Evolutionary conservation across 2,329 filamentous ascomycete genomes (phyloP).

Genomic region (Fonsecaea nubica): DNA sequence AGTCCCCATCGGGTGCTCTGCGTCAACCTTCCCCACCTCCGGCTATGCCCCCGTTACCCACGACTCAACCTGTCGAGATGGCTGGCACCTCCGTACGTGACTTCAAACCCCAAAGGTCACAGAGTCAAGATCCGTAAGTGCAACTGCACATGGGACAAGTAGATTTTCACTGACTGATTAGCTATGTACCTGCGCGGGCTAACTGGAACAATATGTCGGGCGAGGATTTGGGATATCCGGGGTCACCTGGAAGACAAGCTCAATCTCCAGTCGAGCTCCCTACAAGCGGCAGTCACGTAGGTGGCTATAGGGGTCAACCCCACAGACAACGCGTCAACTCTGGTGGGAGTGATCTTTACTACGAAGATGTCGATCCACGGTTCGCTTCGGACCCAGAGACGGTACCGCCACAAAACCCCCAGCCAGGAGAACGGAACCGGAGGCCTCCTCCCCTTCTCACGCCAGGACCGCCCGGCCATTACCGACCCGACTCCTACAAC

Average conservation of each 20-base stretch:
- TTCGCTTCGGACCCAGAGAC: slow-evolving; percentile 65
- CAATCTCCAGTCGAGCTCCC: slow-evolving; percentile 50
- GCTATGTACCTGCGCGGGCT: slow-evolving; percentile 55
- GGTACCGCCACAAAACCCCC: slow-evolving; percentile 39
- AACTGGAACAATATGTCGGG: slow-evolving; percentile 44
- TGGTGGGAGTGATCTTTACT: slow-evolving; percentile 65
- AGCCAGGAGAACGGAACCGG: slow-evolving; percentile 42
- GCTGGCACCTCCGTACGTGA: slow-evolving; percentile 19
- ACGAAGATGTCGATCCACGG: slow-evolving; percentile 90
- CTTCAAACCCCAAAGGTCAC: slow-evolving; percentile 26
- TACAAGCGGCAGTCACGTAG: slow-evolving; percentile 54
- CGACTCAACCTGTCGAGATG: slow-evolving; percentile 42
- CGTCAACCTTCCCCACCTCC: slow-evolving; percentile 62
- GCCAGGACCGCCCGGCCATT: slow-evolving; percentile 42
- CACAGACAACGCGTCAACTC: slow-evolving; percentile 38
- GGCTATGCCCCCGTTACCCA: slow-evolving; percentile 65
- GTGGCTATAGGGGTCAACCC: slow-evolving; percentile 50
- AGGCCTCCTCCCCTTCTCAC: slow-evolving; percentile 47
- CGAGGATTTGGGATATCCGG: slow-evolving; percentile 26
- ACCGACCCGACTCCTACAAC: slow-evolving; percentile 26
- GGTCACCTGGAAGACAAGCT: slow-evolving; percentile 31
- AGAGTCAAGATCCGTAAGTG: slow-evolving; percentile 37
- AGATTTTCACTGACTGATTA: slow-evolving; percentile 22
- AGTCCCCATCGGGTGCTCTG: slow-evolving; percentile 52
- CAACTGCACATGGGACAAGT: not conserved